Base-by-base conservation (phyloP, 345 rosid genomes). In the Ceriops decandra region DNA sequence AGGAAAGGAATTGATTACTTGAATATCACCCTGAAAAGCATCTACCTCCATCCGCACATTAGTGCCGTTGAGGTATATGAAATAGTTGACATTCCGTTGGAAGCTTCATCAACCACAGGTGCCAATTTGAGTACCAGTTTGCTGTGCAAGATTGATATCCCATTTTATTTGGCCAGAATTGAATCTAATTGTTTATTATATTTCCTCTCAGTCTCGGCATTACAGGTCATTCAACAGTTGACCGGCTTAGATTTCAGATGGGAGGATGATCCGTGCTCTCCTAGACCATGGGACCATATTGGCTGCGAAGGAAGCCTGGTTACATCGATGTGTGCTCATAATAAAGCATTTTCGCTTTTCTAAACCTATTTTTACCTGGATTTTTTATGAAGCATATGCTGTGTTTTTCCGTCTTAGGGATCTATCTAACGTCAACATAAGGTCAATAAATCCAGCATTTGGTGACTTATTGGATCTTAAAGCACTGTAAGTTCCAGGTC, bases 231-330 rank as follows among this genome's bases (percentile, higher is more conserved):
- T 47, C 87, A 90, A 75, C 91, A 90, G 70, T 85, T 82, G 33
- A 81, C 88, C 3, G 90, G 92, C 31, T 75, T 87, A 17, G 93
- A 90, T 82, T 87, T 93, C 30, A 82, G 83, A 35, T 93, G 98
- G 98, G 81, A 85, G 82, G 97, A 93, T 63, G 97, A 93, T 70
- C 98, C 98, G 21, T 93, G 98, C 76, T 90, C 85, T 73, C 98
- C 96, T 1, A 74, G 59, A 61, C 73, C 82, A 26, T 93, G 97
- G 96, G 83, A 82, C 72, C 92, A 77, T 70, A 70, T 93, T 35
- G 72, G 77, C 74, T 93, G 97, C 71, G 92, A 89, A 81, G 96
- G 89, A 77, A 87, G 71, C 85, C 63, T 49, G 6, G 91, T 92
- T 49, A 88, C 91, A 75, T 88, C 98, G 77, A 62, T 90, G 98